A percentile compares a stretch with the other conserved stretches of the same genome.
phyloP scores from a whole-genome alignment of 129 eudicot genomes.

The Daucus carota region DNA sequence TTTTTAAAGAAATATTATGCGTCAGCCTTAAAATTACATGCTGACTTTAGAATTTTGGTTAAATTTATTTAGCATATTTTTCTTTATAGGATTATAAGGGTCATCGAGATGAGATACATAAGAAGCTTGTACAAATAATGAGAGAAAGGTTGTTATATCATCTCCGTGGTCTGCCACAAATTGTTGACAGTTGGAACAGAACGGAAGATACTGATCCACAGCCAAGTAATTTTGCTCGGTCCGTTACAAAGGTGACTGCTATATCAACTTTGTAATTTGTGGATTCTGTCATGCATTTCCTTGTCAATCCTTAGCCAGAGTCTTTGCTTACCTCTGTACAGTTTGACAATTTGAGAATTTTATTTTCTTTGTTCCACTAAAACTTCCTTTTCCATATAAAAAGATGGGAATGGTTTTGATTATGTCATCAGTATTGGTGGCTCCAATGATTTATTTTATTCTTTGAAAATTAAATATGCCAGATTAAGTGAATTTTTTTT shows the following conservation, averaged over 20 bases:
- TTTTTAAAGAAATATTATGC: background rate
- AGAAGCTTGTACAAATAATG: conserved; percentile 95
- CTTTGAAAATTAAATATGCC: too few relatives aligned
- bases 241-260: conserved; percentile 67
- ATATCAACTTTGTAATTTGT: background rate
- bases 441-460: too few relatives aligned
- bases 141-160: conserved; percentile 81
- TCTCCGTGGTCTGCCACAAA: conserved; percentile 84
- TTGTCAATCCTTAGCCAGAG: background rate
- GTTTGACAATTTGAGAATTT: background rate
- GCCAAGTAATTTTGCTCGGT: conserved; percentile 85
- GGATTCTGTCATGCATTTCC: background rate
- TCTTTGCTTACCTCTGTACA: background rate
- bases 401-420: background rate
- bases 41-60: background rate
- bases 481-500: too few relatives aligned
- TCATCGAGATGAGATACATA: conserved; percentile 94
- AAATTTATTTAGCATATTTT: background rate
- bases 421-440: background rate
- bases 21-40: background rate
- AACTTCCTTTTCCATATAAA: background rate
- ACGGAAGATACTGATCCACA: conserved; percentile 63
- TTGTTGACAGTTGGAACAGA: conserved; percentile 81
- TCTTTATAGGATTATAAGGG: conserved; percentile 67
- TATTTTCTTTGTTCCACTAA: background rate